Evolutionary conservation across 2,329 filamentous ascomycete genomes (phyloP).

Genomic region (Nemania sp.): DNA sequence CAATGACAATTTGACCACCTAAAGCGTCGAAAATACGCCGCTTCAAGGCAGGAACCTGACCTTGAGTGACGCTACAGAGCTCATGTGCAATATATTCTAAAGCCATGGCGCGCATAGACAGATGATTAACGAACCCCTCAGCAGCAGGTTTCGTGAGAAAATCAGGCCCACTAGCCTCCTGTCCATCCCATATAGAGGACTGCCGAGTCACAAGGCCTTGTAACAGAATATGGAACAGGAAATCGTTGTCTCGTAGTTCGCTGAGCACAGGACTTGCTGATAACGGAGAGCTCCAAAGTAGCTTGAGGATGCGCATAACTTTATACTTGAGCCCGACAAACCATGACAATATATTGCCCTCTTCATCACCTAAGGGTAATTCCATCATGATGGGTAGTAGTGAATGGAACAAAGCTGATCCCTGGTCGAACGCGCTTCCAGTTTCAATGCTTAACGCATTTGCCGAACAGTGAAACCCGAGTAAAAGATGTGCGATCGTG

Average conservation of each 20-base stretch:
- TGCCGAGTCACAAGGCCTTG: slow-evolving; percentile 71
- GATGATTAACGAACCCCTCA: slow-evolving; percentile 72
- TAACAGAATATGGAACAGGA: slow-evolving; percentile 76
- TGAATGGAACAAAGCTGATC: slow-evolving; percentile 80
- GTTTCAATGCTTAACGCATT: slow-evolving; percentile 69
- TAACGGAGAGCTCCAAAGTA: slow-evolving; percentile 81
- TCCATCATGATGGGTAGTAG: slow-evolving; percentile 73
- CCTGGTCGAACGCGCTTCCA: slow-evolving; percentile 70
- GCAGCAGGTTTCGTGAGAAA: slow-evolving; percentile 73
- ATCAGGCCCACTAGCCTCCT: slow-evolving; percentile 60
- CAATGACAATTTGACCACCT: slow-evolving; percentile 72
- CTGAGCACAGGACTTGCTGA: slow-evolving; percentile 74
- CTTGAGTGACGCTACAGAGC: slow-evolving; percentile 74
- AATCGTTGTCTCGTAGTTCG: slow-evolving; percentile 78
- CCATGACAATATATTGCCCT: slow-evolving; percentile 65
- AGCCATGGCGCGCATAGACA: slow-evolving; percentile 74
- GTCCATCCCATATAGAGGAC: slow-evolving; percentile 73
- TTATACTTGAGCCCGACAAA: slow-evolving; percentile 70
- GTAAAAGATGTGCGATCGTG: slow-evolving; percentile 84
- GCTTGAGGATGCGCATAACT: slow-evolving; percentile 72
- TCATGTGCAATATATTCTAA: slow-evolving; percentile 87
- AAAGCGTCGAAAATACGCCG: slow-evolving; percentile 70
- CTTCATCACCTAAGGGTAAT: slow-evolving; percentile 66
- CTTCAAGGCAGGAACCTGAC: slow-evolving; percentile 70
- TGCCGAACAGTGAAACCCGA: slow-evolving; percentile 81